Evolutionary conservation across 441 rosid genomes (phyloP), one percentile per base, ranked within the genome.

Genomic region (Populus tomentosa): DNA sequence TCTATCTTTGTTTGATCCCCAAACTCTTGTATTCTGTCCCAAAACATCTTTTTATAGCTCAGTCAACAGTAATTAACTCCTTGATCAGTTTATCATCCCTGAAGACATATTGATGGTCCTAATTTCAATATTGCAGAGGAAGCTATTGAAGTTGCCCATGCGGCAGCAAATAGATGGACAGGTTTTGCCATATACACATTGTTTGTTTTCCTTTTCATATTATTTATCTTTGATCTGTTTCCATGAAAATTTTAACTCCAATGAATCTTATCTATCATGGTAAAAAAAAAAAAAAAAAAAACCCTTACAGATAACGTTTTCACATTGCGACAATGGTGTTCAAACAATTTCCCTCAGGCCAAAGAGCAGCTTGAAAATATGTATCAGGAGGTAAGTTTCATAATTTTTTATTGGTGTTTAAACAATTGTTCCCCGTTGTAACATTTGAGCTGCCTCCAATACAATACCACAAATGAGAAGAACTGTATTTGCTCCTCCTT

Each of bases 101-200:
- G 32, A 30, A 30, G 32, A 30, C 32, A 30, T 30, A 30, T 30
- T 30, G 32, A 30, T 30, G 32, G 32, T 30, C 32, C 32, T 30
- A 30, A 30, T 30, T 30, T 30, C 32, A 30, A 30, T 30, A 30
- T 30, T 30, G 32, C 32, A 95, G 98, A 85, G 85, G 76, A 79
- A 76, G 97, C 98, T 76, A 89, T 87, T 85, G 91, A 85, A 80
- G 90, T 89, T 67, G 94, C 95, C 67, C 94, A 95, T 86, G 90
- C 82, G 11, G 92, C 97, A 68, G 97, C 98, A 74, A 95, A 95
- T 79, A 89, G 98, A 88, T 95, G 98, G 99, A 95, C 97, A 89
- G 98, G 99, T 93, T 73, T 79, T 72, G 62, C 33, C 53, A 20
- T 80, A 77, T 72, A 24, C 18, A 28, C 70, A 67, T 76, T 75